Evolutionary conservation across 768 basidiomycete species (phyloP).

Genomic region (Tricholoma flavovirens): DNA sequence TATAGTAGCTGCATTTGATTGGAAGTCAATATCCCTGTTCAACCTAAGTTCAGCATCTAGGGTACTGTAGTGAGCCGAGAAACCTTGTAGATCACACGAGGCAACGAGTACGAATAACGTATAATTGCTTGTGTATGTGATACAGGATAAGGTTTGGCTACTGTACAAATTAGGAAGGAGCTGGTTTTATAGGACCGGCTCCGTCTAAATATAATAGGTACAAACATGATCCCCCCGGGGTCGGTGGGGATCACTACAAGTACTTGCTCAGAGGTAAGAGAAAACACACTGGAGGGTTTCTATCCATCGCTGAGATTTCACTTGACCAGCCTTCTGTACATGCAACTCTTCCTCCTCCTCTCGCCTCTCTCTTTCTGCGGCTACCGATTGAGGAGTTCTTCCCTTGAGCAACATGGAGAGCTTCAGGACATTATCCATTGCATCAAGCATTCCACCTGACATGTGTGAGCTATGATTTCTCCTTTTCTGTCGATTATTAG

Average conservation of each 20-base stretch:
- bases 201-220: no score
- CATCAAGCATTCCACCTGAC: neutral
- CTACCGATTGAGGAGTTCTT: neutral
- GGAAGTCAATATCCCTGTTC: neutral
- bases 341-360: neutral
- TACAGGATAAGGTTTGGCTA: no score
- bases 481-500: neutral
- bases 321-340: neutral
- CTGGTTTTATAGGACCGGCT: no score
- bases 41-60: neutral
- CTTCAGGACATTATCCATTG: neutral
- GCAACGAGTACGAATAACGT: no score
- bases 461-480: neutral
- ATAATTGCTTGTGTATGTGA: no score
- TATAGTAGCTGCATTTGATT: no score
- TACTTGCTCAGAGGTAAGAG: conserved; percentile 1
- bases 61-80: no score
- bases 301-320: neutral
- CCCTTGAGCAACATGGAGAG: neutral
- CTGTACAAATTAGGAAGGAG: no score
- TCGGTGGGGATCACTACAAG: no score
- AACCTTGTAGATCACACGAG: no score
- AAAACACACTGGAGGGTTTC: neutral
- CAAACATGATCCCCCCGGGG: no score
- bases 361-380: neutral